phyloP scores from a whole-genome alignment of 2,329 filamentous ascomycete species.

The Diatrype stigma region DNA sequence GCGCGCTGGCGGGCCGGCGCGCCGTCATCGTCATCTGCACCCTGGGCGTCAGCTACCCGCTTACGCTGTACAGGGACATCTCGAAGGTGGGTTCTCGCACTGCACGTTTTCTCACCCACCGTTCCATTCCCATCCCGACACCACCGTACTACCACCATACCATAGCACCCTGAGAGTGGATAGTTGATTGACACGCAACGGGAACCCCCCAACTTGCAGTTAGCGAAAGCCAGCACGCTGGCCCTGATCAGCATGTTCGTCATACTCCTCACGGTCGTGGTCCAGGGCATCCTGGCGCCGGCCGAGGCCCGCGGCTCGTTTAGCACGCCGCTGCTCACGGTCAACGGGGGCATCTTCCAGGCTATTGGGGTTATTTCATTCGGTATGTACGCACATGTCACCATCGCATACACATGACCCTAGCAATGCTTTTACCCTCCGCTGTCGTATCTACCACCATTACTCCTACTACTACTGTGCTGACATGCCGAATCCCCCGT shows the following conservation, averaged over 20 bases:
- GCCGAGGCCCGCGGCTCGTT: conserved; percentile 68
- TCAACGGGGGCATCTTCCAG: conserved; percentile 88
- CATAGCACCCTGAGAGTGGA: neutral
- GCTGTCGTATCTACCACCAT: neutral
- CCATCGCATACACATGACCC: no score
- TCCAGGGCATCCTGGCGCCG: conserved; percentile 75
- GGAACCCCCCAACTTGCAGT: conserved; percentile 47
- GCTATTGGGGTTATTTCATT: conserved; percentile 98
- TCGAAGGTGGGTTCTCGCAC: conserved; percentile 88
- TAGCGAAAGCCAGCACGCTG: conserved; percentile 92
- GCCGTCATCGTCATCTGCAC: conserved; percentile 87
- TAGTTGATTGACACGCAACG: no score
- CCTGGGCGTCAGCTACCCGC: conserved; percentile 79
- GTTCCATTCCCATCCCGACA: neutral
- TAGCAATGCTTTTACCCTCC: neutral
- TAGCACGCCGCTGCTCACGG: conserved; percentile 63
- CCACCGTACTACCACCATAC: neutral
- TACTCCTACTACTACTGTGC: neutral
- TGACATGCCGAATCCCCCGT: neutral
- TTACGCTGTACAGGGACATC: conserved; percentile 94
- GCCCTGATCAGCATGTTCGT: conserved; percentile 90
- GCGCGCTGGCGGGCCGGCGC: conserved; percentile 75
- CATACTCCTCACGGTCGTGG: conserved; percentile 82
- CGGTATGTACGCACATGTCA: conserved; percentile 50
- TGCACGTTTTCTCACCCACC: neutral